Evolutionary conservation across 257 asterid genomes (phyloP), one percentile per base, ranked within the genome.

Genomic region (Nicotiana undulata): DNA sequence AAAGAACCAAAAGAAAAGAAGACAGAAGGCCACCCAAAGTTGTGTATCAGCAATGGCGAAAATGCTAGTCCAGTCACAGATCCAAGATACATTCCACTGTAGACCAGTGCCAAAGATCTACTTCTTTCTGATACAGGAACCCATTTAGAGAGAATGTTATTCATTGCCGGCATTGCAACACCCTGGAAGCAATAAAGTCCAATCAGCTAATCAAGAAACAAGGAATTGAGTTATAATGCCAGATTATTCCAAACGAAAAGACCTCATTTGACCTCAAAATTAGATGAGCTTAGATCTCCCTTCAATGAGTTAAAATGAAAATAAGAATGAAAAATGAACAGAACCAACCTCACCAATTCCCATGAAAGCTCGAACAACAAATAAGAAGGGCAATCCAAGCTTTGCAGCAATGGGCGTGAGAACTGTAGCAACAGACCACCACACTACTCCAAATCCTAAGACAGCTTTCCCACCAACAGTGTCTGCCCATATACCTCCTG

Each of bases 91-190:
- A 94, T 94, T 86, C 98, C 98, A 89, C 98, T 94, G 88, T 94
- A 94, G 79, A 94, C 97, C 46, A 94, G 80, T 29, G 98, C 98
- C 76, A 94, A 81, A 24, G 98, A 94, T 83, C 98, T 90, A 87
- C 98, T 94, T 89, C 98, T 94, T 91, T 94, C 98, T 16, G 95
- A 85, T 34, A 92, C 94, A 26, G 98, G 98, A 83, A 94, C 97
- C 98, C 98, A 94, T 83, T 92, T 94, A 59, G 98, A 92, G 76
- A 94, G 87, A 83, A 94, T 88, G 86, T 93, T 94, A 83, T 91
- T 94, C 98, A 94, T 94, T 10, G 97, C 97, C 22, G 98, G 98
- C 98, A 94, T 94, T 6, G 98, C 98, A 82, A 94, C 98, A 82
- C 98, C 98, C 98, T 92, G 91, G 86, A 86, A 83, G 66, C 82